A percentile compares a stretch with the other conserved stretches of the same genome.
These are phyloP conservation scores for Paramyrothecium roridum DNA, from an alignment of 2,329 filamentous ascomycete genomes.

Conservation along the genomic window DNA sequence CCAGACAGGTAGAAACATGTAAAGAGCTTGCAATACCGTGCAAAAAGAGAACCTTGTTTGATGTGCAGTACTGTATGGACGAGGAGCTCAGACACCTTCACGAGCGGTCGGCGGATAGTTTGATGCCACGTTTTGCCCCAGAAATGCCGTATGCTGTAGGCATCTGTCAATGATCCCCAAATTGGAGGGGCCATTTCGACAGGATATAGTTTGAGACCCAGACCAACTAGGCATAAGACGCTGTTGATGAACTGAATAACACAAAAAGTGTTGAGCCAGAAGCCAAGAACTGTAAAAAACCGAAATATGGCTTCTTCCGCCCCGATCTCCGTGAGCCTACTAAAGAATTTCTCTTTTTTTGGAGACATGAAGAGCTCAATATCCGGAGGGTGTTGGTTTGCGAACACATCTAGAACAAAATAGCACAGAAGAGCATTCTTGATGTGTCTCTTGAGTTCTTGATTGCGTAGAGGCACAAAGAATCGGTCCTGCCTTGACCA, in stretches of 20 bases:
- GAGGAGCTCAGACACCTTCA: slow-evolving; percentile 8
- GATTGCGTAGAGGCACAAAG: slow-evolving; percentile 5
- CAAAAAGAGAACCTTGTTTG: slow-evolving; percentile 2
- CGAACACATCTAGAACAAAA: slow-evolving; percentile 11
- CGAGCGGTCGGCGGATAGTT: slow-evolving; percentile 12
- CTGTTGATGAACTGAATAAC: slow-evolving; percentile 15
- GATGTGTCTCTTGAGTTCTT: slow-evolving; percentile 6
- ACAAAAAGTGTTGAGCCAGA: slow-evolving; percentile 15
- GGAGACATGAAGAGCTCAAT: slow-evolving; percentile 9
- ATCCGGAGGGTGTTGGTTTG: slow-evolving; percentile 8
- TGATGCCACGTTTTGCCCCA: slow-evolving; percentile 16
- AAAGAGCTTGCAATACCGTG: slow-evolving; percentile 13
- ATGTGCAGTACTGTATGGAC: slow-evolving; percentile 7
- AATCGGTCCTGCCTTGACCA: slow-evolving; percentile 1
- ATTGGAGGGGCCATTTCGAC: slow-evolving; percentile 12
- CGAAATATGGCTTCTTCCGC: slow-evolving; percentile 9
- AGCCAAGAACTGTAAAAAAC: slow-evolving; percentile 9
- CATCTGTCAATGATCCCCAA: slow-evolving; percentile 11
- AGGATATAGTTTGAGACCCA: slow-evolving; percentile 5
- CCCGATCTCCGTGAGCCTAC: slow-evolving; percentile 3
- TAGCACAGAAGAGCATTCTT: slow-evolving; percentile 7
- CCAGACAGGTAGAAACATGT: slow-evolving; percentile 13
- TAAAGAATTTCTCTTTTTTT: slow-evolving; percentile 5
- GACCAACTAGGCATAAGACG: slow-evolving; percentile 3
- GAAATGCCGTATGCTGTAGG: slow-evolving; percentile 12